Base-by-base conservation (phyloP, 768 basidiomycete genomes). In the Plicaturopsis crispa region DNA sequence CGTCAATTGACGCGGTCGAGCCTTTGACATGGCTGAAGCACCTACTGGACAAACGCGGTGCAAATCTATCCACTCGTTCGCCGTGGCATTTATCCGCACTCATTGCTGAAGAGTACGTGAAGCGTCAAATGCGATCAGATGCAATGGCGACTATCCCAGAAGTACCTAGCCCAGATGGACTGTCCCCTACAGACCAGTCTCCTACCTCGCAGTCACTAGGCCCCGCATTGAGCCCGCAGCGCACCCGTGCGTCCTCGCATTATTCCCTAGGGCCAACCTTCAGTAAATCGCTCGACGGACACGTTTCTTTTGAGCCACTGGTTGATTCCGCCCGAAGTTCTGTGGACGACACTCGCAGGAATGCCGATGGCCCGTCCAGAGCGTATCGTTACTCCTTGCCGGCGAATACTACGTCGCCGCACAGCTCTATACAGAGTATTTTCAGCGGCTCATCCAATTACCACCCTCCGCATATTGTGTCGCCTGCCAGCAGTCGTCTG, bases 21-120 rank as follows among this genome's bases (percentile, higher is more conserved):
- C 81, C 84, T 5, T 64, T 82, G 33, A 75, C 77, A 5, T 88
- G 84, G 85, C 59, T 86, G 20, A 81, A 75, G 48, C 80, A 85
- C 41, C 51, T 71, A 45, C 61, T 75, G 34, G 72, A 79, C 33
- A 75, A 65, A 43, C 66, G 53, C 38, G 56, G 56, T 28, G 53
- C 48, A 32, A 61, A 51, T 35, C 45, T 48, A 24, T 43, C 46
- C 19, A 45, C 40, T 33, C 67, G 72, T 30, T 65, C 70, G 28
- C 70, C 69, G 3, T 79, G 81, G 78, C 65, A 78, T 52, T 51
- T 86, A 34, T 76, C 84, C 6, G 84, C 85, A 3, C 60, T 81
- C 36, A 71, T 83, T 10, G 65, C 80, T 44, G 80, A 86, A 54
- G 77, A 84, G 52, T 84, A 75, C 48, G 41, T 70, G 16, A 71